A percentile compares a stretch with the other conserved stretches of the same genome.
Evolutionary conservation across 2,329 filamentous ascomycete species (phyloP).

Genomic region (Whalleya microplaca): DNA sequence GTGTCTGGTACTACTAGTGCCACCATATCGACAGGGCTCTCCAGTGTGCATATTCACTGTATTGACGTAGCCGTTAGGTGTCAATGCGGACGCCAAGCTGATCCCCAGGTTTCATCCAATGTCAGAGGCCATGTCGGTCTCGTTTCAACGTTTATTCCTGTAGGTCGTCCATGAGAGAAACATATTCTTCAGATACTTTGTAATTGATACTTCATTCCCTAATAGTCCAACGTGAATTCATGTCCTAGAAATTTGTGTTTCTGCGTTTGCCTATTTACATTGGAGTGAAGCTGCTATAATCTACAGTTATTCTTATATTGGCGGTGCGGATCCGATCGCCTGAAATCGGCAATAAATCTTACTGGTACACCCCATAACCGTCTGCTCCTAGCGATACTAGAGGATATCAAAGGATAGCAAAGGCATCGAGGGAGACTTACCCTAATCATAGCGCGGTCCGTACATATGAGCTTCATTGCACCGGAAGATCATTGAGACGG

Average conservation of each 20-base stretch:
- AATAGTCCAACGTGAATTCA: too few relatives aligned
- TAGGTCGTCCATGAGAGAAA: not conserved
- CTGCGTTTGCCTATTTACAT: not conserved
- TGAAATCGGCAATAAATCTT: too few relatives aligned
- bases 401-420: too few relatives aligned
- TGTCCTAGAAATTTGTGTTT: not conserved
- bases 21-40: too few relatives aligned
- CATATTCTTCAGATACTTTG: not conserved
- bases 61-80: too few relatives aligned
- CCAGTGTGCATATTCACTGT: too few relatives aligned
- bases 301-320: too few relatives aligned
- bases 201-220: not conserved
- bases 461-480: not conserved
- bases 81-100: slow-evolving; percentile 22
- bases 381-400: too few relatives aligned
- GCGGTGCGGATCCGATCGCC: too few relatives aligned
- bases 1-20: not conserved
- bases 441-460: not conserved
- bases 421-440: too few relatives aligned
- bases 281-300: too few relatives aligned
- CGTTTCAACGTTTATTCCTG: slow-evolving; percentile 9
- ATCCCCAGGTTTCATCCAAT: slow-evolving; percentile 24
- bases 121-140: slow-evolving; percentile 12
- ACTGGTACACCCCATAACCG: too few relatives aligned
- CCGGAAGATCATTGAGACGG: not conserved